Evolutionary conservation across 257 asterid species (phyloP).

Genomic region (Avicennia marina): DNA sequence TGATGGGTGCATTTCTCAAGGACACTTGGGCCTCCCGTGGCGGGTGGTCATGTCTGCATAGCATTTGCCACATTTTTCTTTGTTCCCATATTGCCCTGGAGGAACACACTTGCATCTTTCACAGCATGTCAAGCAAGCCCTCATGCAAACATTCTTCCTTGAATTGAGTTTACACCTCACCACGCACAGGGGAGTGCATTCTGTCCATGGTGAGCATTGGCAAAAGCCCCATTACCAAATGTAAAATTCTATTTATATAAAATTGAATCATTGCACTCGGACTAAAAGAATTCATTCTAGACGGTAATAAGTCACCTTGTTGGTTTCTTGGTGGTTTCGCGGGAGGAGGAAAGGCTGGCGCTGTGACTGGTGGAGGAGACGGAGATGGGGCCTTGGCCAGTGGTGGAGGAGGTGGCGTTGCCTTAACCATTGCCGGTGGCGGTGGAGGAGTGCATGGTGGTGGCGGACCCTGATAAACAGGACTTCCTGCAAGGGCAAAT

Average conservation of each 20-base stretch:
- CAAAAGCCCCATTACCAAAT: too few species aligned
- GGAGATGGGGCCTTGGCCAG: too few species aligned
- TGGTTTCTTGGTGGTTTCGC: conserved; percentile 32
- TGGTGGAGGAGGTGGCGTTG: too few species aligned
- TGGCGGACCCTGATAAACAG: conserved; percentile 11
- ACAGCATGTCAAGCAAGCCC: conserved; percentile 76
- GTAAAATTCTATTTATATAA: background rate
- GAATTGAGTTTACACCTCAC: conserved; percentile 60
- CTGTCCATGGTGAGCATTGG: too few species aligned
- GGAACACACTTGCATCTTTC: conserved; percentile 84
- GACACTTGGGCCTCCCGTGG: conserved; percentile 66
- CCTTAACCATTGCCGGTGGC: too few species aligned
- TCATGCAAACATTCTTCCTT: conserved; percentile 50
- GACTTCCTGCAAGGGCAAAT: too few species aligned
- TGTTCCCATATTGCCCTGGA: conserved; percentile 73
- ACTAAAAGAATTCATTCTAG: background rate
- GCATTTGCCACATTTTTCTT: conserved; percentile 68
- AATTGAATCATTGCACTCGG: background rate
- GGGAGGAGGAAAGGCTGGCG: conserved; percentile 16
- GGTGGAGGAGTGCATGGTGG: conserved; percentile 28
- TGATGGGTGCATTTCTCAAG: conserved; percentile 18
- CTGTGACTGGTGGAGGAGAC: conserved; percentile 15
- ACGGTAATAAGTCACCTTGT: conserved; percentile 9
- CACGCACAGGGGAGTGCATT: conserved; percentile 49
- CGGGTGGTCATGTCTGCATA: conserved; percentile 59